Conservation (phyloP, 306 rosid species). For the Quillaja saponaria region DNA sequence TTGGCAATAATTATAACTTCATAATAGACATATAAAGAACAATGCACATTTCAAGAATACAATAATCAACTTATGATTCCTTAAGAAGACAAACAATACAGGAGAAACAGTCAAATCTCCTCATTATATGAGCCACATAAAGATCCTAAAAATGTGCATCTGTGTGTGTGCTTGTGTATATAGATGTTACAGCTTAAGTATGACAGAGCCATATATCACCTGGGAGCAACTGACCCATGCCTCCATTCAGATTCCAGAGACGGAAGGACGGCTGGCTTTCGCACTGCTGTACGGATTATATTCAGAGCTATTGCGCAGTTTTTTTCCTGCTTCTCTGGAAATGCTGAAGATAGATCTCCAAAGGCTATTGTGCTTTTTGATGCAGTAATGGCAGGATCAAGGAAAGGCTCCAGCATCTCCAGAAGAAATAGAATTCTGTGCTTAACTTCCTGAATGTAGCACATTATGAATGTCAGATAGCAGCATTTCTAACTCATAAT, state of each 20-base stretch:
- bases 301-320: conserved; percentile 68
- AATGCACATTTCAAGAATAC: no score
- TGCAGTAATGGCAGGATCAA: conserved; percentile 80
- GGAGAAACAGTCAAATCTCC: no score
- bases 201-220: conserved; percentile 49
- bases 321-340: conserved; percentile 68
- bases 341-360: conserved; percentile 68
- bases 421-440: conserved; percentile 82
- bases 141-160: no score
- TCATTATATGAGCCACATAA: no score
- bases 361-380: conserved; percentile 74
- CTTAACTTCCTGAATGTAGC: conserved; percentile 71
- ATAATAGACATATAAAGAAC: no score
- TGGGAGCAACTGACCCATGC: conserved; percentile 80
- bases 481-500: conserved; percentile 14
- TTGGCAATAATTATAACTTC: no score
- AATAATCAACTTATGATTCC: no score
- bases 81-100: no score
- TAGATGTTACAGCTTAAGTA: no score
- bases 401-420: conserved; percentile 93
- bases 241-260: conserved; percentile 96
- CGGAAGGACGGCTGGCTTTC: conserved; percentile 77
- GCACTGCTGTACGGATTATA: conserved; percentile 80
- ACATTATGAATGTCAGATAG: conserved; percentile 25
- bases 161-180: no score